Percentiles rank a stretch among this genome's conserved stretches.
Evolutionary conservation across 176 grass and related monocot genomes (phyloP).

Genomic region (Oropetium thomaeum): DNA sequence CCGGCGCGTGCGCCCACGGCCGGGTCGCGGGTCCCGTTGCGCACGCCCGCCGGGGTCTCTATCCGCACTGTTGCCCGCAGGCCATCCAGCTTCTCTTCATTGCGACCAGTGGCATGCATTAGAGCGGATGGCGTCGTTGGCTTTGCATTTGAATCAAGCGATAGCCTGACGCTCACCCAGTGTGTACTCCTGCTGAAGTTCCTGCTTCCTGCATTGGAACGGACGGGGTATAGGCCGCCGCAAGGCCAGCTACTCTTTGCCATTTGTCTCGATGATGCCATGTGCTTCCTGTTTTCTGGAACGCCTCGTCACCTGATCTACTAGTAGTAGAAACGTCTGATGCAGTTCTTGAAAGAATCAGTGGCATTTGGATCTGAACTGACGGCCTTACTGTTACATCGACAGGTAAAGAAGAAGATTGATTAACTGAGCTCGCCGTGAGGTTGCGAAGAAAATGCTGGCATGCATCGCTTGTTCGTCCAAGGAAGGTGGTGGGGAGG

Average conservation of each 20-base stretch:
- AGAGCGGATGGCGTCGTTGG: constrained; percentile 2
- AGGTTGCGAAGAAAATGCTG: constrained; percentile 65
- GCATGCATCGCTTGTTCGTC: constrained; percentile 84
- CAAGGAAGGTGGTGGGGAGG: constrained; percentile 72
- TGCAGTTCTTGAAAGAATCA: neutral
- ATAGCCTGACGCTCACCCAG: neutral
- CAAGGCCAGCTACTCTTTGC: neutral
- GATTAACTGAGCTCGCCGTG: neutral
- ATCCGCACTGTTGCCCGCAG: neutral
- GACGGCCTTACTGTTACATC: neutral
- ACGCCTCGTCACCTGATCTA: neutral
- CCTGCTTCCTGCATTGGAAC: too few species aligned
- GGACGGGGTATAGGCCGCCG: neutral
- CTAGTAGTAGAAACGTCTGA: neutral
- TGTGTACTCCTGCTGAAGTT: too few species aligned
- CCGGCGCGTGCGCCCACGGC: constrained; percentile 35
- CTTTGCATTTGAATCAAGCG: neutral
- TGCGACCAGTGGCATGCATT: constrained; percentile 6
- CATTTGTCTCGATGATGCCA: neutral
- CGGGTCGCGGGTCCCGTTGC: neutral
- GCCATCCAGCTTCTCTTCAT: neutral
- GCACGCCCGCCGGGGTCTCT: constrained; percentile 30
- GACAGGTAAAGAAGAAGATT: neutral
- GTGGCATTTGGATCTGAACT: neutral
- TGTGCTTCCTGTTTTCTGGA: neutral